These are phyloP conservation scores for Teratosphaeria gauchensis DNA, from an alignment of 2,329 filamentous ascomycete species.

Conservation along the genomic window DNA sequence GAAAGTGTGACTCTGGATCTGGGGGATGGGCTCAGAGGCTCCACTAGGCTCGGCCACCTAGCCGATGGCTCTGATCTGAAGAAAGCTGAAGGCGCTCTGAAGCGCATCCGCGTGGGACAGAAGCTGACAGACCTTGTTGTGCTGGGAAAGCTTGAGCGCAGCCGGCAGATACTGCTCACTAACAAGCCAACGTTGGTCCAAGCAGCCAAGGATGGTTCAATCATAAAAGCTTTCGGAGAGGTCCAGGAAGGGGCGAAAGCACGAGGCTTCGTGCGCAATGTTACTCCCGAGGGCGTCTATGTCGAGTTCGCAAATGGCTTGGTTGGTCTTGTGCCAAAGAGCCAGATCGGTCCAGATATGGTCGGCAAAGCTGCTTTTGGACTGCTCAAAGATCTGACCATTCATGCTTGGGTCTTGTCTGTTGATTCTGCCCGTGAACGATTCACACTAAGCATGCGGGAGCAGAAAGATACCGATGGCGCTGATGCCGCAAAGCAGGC, in stretches of 20 bases:
- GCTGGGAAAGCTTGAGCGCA: slow-evolving; percentile 72
- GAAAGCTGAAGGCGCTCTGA: slow-evolving; percentile 67
- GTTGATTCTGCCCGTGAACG: slow-evolving; percentile 61
- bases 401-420: slow-evolving; percentile 62
- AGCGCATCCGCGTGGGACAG: slow-evolving; percentile 76
- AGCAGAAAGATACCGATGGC: slow-evolving; percentile 38
- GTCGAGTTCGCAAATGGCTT: slow-evolving; percentile 76
- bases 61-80: slow-evolving; percentile 77
- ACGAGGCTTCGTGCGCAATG: slow-evolving; percentile 75
- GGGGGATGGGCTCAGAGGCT: slow-evolving; percentile 63
- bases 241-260: slow-evolving; percentile 59
- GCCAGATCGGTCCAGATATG: slow-evolving; percentile 62
- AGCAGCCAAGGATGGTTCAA: slow-evolving; percentile 59
- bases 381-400: slow-evolving; percentile 63
- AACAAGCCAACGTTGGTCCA: slow-evolving; percentile 76
- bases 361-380: slow-evolving; percentile 65
- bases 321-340: slow-evolving; percentile 70
- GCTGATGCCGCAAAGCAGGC: slow-evolving; percentile 30
- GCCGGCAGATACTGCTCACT: slow-evolving; percentile 64
- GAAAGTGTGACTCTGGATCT: slow-evolving; percentile 57
- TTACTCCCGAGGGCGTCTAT: slow-evolving; percentile 72
- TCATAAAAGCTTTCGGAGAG: slow-evolving; percentile 64
- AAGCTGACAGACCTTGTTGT: slow-evolving; percentile 72
- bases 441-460: slow-evolving; percentile 55
- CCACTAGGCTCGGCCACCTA: slow-evolving; percentile 67